These are phyloP conservation scores for Drosera spatulata DNA, from an alignment of 179 eudicot species.

Conservation along the genomic window DNA sequence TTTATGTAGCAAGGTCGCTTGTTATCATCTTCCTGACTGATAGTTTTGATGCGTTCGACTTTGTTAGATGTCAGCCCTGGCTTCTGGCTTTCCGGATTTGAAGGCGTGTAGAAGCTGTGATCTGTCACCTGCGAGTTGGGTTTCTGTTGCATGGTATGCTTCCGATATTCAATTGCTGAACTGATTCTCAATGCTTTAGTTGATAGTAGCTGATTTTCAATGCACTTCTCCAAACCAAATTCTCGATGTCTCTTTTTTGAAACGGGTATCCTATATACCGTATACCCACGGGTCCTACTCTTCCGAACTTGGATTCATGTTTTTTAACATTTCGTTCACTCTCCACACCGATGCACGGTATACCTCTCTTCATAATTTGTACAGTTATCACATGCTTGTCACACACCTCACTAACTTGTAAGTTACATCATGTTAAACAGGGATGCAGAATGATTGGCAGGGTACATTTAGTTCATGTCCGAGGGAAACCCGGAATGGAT, in stretches of 20 bases:
- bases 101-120: constrained; percentile 75
- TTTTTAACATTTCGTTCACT: constrained; percentile 90
- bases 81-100: constrained; percentile 54
- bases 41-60: background rate
- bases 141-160: constrained; percentile 90
- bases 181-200: background rate
- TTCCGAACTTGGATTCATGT: constrained; percentile 89
- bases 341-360: constrained; percentile 19
- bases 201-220: no score
- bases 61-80: constrained; percentile 60
- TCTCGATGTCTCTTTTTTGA: background rate
- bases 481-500: constrained; percentile 24
- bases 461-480: constrained; percentile 22
- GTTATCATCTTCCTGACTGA: background rate
- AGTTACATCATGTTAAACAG: no score
- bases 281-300: constrained; percentile 88
- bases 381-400: no score
- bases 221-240: no score
- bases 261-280: constrained; percentile 93
- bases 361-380: no score
- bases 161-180: background rate
- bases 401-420: no score
- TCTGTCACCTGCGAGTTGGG: constrained; percentile 74
- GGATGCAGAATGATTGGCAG: constrained; percentile 13
- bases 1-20: no score